These are phyloP conservation scores for Paramecium sonneborni DNA, from an alignment of 73 alveolate genomes.

Conservation along the genomic window DNA sequence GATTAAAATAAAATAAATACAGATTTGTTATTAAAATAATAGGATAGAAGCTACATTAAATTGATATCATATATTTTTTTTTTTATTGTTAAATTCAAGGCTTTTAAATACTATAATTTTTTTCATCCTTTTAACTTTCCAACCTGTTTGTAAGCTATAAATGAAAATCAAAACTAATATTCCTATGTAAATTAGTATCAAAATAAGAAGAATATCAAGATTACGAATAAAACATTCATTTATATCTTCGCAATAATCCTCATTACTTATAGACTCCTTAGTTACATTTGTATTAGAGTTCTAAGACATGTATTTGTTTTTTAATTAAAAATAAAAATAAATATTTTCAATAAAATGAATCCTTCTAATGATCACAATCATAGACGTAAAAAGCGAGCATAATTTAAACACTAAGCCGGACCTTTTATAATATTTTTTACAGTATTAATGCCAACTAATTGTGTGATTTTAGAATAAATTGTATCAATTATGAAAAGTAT, in stretches of 20 bases:
- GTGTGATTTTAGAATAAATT: constrained; percentile 54
- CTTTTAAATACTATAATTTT: neutral
- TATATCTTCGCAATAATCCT: neutral
- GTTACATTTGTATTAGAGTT: neutral
- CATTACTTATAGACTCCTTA: neutral
- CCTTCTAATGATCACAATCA: neutral
- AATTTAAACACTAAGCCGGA: neutral
- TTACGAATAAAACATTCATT: neutral
- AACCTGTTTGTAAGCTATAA: neutral
- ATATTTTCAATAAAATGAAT: neutral
- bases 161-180: neutral
- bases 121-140: neutral
- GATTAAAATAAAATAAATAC: no score
- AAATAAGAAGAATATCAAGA: neutral
- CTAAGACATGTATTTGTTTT: neutral
- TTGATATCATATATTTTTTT: neutral
- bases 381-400: neutral
- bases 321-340: neutral
- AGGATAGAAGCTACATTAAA: no score
- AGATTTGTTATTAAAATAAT: no score
- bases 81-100: neutral
- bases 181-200: neutral
- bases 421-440: constrained; percentile 51
- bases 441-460: constrained; percentile 53
- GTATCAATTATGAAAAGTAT: constrained; percentile 18